These are phyloP conservation scores for Auriscalpium orientale DNA, from an alignment of 768 basidiomycete species.

Conservation along the genomic window DNA sequence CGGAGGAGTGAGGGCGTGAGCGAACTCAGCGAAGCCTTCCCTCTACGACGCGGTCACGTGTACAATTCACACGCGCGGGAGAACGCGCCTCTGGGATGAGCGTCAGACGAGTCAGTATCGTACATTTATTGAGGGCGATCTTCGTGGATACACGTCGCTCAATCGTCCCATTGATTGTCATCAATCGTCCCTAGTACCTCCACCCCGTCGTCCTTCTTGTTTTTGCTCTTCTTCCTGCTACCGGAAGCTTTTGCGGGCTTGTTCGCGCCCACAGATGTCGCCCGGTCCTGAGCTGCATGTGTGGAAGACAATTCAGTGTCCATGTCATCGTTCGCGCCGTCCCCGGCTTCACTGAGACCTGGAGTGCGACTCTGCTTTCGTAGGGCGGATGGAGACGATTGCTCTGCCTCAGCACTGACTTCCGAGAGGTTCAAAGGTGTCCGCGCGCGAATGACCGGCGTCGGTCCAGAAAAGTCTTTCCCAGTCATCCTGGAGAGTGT, in stretches of 20 bases:
- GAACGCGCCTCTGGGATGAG: no score
- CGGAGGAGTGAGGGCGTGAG: background rate
- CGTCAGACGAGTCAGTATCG: no score
- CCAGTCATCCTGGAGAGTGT: constrained; percentile 75
- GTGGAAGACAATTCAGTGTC: background rate
- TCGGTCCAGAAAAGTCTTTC: constrained; percentile 78
- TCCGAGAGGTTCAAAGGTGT: constrained; percentile 28
- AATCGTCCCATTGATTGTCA: constrained; percentile 14
- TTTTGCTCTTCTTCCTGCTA: constrained; percentile 6
- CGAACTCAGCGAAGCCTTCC: no score
- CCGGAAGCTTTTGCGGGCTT: no score
- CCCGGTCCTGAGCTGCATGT: background rate
- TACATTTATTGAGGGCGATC: no score
- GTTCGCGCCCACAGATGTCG: no score
- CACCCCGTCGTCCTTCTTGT: constrained; percentile 16
- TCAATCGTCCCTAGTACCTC: constrained; percentile 25
- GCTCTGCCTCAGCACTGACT: constrained; percentile 1
- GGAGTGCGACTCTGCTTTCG: constrained; percentile 12
- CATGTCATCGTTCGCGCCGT: constrained; percentile 3
- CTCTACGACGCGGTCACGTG: no score
- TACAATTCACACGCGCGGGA: no score
- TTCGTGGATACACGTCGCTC: no score
- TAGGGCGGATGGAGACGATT: background rate
- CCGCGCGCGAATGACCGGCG: constrained; percentile 54
- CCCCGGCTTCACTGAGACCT: constrained; percentile 1